Evolutionary conservation across 176 grass and related monocot species (phyloP).

Genomic region (Oryza nivara): DNA sequence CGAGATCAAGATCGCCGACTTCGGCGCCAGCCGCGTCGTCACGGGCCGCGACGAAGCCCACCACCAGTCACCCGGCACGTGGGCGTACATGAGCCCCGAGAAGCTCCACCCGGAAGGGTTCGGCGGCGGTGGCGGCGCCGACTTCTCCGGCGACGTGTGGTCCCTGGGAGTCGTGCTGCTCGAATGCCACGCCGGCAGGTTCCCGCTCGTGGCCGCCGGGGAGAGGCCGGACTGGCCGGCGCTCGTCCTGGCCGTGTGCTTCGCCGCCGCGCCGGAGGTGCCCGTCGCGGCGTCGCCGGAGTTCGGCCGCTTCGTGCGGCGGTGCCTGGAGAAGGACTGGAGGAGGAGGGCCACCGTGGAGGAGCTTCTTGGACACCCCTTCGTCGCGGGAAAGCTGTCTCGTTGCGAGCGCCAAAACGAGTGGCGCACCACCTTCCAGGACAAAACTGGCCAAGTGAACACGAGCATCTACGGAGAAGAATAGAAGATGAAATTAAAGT

Average conservation of each 20-base stretch:
- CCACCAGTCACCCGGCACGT: not conserved
- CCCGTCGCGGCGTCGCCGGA: not conserved
- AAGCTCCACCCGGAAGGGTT: not conserved
- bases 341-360: not conserved
- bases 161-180: constrained; percentile 41
- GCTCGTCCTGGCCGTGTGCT: not conserved
- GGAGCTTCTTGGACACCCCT: not conserved
- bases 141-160: constrained; percentile 43
- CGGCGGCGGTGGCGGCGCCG: not conserved
- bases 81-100: not conserved
- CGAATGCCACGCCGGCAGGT: constrained; percentile 47
- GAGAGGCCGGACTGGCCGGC: not conserved
- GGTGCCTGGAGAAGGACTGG: not conserved
- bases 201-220: constrained; percentile 37
- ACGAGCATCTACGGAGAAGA: not conserved
- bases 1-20: too few relatives aligned
- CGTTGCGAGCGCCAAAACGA: not conserved
- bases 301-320: not conserved
- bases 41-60: too few relatives aligned
- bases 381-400: not conserved
- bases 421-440: not conserved
- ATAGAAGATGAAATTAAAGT: not conserved
- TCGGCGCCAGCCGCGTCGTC: too few relatives aligned
- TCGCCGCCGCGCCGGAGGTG: not conserved
- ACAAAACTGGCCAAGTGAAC: not conserved